A percentile compares a stretch with the other conserved stretches of the same genome.
These are phyloP conservation scores for Xylariales sp. DNA, from an alignment of 2,329 filamentous ascomycete genomes.

Conservation along the genomic window DNA sequence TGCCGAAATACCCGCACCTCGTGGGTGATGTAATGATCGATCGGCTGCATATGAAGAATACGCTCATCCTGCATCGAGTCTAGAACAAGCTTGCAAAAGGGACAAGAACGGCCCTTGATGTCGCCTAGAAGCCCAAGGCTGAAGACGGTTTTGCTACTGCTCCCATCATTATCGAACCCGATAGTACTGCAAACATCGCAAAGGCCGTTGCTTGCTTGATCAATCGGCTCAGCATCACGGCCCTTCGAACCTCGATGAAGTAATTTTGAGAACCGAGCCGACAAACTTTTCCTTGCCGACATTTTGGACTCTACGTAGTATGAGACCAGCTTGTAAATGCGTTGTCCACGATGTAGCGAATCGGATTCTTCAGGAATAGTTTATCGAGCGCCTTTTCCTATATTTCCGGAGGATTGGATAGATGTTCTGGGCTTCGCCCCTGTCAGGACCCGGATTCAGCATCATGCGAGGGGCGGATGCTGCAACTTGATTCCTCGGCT, in stretches of 20 bases:
- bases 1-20: constrained; percentile 35
- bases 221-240: constrained; percentile 10
- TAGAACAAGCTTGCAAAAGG: constrained; percentile 37
- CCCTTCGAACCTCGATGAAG: constrained; percentile 30
- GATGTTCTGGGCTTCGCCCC: background rate
- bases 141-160: constrained; percentile 19
- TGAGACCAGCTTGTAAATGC: background rate
- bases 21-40: constrained; percentile 38
- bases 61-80: constrained; percentile 37
- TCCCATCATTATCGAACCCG: constrained; percentile 26
- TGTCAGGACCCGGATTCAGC: background rate
- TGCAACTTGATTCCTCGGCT: constrained; percentile 6
- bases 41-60: constrained; percentile 37
- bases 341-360: background rate
- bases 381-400: background rate
- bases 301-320: constrained; percentile 15
- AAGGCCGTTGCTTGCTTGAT: constrained; percentile 18
- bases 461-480: constrained; percentile 8
- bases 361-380: background rate
- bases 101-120: constrained; percentile 32
- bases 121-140: constrained; percentile 36
- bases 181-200: constrained; percentile 38
- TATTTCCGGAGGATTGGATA: background rate
- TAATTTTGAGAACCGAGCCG: constrained; percentile 38
- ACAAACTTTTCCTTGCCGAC: constrained; percentile 30